These are phyloP conservation scores for Ganoderma sinense DNA, from an alignment of 1,284 basidiomycete species.

Conservation along the genomic window DNA sequence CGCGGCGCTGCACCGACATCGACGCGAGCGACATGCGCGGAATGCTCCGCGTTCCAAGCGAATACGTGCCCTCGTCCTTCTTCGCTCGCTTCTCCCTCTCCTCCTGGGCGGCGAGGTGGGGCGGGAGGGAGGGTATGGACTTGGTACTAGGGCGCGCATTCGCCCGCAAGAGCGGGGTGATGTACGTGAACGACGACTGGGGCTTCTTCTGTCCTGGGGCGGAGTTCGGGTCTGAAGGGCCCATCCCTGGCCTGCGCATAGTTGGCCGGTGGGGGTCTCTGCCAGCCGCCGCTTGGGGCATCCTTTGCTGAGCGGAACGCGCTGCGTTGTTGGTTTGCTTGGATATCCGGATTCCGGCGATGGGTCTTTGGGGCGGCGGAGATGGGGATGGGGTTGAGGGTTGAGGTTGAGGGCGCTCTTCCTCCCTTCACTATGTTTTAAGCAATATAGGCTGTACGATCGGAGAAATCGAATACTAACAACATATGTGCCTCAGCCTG, in stretches of 20 bases:
- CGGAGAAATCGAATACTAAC: neutral
- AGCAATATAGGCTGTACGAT: neutral
- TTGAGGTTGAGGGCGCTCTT: neutral
- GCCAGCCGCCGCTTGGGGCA: too few relatives aligned
- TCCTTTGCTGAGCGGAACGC: neutral
- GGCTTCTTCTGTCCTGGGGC: neutral
- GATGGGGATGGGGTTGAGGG: too few relatives aligned
- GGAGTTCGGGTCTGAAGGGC: neutral
- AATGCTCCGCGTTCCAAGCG: conserved; percentile 4
- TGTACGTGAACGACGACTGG: conserved; percentile 26
- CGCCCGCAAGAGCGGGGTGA: conserved; percentile 23
- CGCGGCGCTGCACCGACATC: conserved; percentile 29
- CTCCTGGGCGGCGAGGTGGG: conserved; percentile 13
- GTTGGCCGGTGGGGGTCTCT: neutral
- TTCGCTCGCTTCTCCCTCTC: neutral
- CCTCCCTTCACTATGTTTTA: neutral
- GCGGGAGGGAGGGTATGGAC: conserved; percentile 4
- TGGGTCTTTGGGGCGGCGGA: neutral
- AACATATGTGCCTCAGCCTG: neutral
- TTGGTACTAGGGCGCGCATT: conserved; percentile 14
- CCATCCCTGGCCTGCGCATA: conserved; percentile 6
- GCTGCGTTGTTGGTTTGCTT: neutral
- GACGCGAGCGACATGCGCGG: conserved; percentile 20
- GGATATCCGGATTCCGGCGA: neutral
- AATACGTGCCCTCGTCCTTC: neutral